A percentile compares a stretch with the other conserved stretches of the same genome.
phyloP scores from a whole-genome alignment of 768 basidiomycete species.

The Boletus sp. region DNA sequence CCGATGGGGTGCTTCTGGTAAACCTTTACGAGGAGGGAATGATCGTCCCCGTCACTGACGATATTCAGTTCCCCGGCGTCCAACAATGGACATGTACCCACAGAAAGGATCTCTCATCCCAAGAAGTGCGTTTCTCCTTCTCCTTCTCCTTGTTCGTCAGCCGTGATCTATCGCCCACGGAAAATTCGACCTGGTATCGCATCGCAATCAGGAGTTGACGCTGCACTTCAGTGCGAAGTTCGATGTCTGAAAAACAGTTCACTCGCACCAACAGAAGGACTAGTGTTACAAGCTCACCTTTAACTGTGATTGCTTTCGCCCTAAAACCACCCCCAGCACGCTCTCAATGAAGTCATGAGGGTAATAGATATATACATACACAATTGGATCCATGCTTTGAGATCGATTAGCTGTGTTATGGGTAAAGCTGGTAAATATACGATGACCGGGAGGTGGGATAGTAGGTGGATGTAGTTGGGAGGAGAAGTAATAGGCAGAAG shows the following conservation, averaged over 20 bases:
- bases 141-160: background rate
- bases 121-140: background rate
- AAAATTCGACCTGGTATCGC: background rate
- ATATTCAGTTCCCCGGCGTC: background rate
- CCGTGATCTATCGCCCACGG: background rate
- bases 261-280: background rate
- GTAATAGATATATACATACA: background rate
- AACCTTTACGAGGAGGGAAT: background rate
- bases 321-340: background rate
- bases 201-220: background rate
- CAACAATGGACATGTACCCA: background rate
- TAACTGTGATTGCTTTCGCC: conserved; percentile 1
- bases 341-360: background rate
- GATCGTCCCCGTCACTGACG: background rate
- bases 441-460: background rate
- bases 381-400: background rate
- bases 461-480: background rate
- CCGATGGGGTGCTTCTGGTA: background rate
- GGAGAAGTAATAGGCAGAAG: background rate
- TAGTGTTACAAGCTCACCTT: background rate
- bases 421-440: background rate
- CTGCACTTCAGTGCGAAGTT: background rate
- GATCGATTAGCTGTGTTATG: background rate
- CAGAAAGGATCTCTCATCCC: background rate
- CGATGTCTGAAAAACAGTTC: background rate